Evolutionary conservation across 164 flowering plant species (phyloP).

Genomic region (Vitis amurensis): DNA sequence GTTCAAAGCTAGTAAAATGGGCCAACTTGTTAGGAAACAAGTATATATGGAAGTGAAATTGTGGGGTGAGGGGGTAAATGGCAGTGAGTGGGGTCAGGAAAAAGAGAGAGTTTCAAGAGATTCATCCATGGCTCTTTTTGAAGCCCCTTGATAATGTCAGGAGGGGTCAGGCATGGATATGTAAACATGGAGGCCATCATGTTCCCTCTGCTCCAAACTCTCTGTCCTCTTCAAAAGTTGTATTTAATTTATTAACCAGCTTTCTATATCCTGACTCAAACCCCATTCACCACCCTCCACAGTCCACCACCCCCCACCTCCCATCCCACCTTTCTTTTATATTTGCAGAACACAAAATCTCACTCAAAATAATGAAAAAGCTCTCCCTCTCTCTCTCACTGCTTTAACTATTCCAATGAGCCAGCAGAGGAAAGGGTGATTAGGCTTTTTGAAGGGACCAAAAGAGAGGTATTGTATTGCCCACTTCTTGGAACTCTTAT

Average conservation of each 20-base stretch:
- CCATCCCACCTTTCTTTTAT: not conserved
- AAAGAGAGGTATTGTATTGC: slow-evolving; percentile 10
- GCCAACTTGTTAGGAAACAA: slow-evolving; percentile 3
- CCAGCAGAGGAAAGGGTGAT: slow-evolving; percentile 10
- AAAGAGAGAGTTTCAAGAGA: slow-evolving; percentile 33
- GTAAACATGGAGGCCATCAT: slow-evolving; percentile 73
- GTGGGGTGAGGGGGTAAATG: not conserved
- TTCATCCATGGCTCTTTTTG: slow-evolving; percentile 13
- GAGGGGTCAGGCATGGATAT: slow-evolving; percentile 34
- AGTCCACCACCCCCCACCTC: not conserved
- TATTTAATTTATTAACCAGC: slow-evolving; percentile 31
- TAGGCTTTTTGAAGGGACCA: slow-evolving; percentile 14
- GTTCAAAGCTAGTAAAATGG: not conserved
- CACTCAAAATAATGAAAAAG: slow-evolving; percentile 9
- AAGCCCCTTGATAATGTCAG: slow-evolving; percentile 27
- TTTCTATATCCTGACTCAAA: slow-evolving; percentile 29
- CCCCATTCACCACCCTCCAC: not conserved
- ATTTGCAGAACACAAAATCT: slow-evolving; percentile 1
- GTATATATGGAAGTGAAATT: not conserved
- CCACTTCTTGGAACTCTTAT: slow-evolving; percentile 40
- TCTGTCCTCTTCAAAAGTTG: slow-evolving; percentile 30
- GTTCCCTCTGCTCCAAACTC: slow-evolving; percentile 58
- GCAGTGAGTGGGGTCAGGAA: slow-evolving; percentile 7
- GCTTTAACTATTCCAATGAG: slow-evolving; percentile 15
- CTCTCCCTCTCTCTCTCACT: slow-evolving; percentile 1